Evolutionary conservation across 768 basidiomycete genomes (phyloP), one percentile per base, ranked within the genome.

Genomic region (Coprinopsis cinerea): DNA sequence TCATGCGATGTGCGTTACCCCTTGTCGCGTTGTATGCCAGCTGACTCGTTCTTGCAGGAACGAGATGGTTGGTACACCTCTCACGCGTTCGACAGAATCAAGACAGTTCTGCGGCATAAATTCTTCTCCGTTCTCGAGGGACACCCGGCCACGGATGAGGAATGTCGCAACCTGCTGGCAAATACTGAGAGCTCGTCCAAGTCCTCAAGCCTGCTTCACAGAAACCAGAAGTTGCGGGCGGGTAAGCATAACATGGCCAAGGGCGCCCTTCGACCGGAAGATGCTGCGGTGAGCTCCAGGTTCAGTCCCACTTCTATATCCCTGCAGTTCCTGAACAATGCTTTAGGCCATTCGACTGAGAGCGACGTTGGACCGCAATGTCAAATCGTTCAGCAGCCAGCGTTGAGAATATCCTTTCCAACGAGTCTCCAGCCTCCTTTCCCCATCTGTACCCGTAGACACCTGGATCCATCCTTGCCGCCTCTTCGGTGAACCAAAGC

Each of bases 201-300:
- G 50, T 59, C 63, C 34, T 65, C 61, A 41, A 69, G 67, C 57
- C 30, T 44, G 2, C 36, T 70, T 60, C 57, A 70, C 61, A 54
- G 79, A 43, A 70, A 64, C 47, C 77, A 82, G 48, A 79, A 76
- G 55, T 67, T 81, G 13, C 74, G 81, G 52, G 72, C 78, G 22
- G 82, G 86, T 3, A 90, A 87, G 57, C 86, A 90, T 56, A 92
- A 91, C 60, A 89, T 90, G 87, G 90, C 89, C 2, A 91, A 92
- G 65, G 88, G 88, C 2, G 87, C 88, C 0, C 63, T 88, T 55
- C 74, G 85, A 44, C 85, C 85, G 0, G 89, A 92, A 63, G 89
- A 92, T 63, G 87, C 84, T 45, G 87, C 88, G 44, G 88, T 88
- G 64, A 20, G 82, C 17, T 47, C 51, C 4, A n/a, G 36, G 14